These are phyloP conservation scores for Xylaria cubensis DNA, from an alignment of 495 filamentous ascomycete species.

Conservation along the genomic window DNA sequence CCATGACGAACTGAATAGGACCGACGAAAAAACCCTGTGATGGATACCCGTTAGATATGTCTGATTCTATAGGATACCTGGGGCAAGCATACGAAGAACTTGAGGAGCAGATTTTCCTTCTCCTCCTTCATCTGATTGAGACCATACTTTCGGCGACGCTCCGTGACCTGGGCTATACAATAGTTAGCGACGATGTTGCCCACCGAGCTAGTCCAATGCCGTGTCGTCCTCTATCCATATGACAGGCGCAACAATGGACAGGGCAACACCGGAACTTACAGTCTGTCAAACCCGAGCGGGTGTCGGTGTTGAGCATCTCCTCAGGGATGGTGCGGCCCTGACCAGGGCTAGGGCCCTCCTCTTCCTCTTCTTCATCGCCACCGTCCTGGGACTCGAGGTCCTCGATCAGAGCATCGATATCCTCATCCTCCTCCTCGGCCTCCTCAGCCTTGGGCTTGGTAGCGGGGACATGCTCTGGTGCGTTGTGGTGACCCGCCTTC, in stretches of 20 bases:
- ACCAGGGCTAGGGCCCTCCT: conserved; percentile 53
- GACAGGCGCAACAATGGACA: not conserved
- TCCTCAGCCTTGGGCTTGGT: conserved; percentile 47
- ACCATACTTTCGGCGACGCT: conserved; percentile 79
- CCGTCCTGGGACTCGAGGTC: conserved; percentile 82
- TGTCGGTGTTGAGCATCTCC: conserved; percentile 74
- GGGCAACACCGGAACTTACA: conserved; percentile 29
- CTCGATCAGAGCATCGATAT: conserved; percentile 82
- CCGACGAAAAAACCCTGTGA: conserved; percentile 74
- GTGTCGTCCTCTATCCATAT: not conserved
- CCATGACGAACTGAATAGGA: conserved; percentile 94
- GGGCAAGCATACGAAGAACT: conserved; percentile 65
- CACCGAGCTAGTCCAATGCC: not conserved
- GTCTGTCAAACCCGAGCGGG: conserved; percentile 71
- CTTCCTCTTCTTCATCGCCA: conserved; percentile 66
- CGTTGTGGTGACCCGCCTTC: conserved; percentile 49
- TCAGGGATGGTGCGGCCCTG: conserved; percentile 64
- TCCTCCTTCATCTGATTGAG: conserved; percentile 90
- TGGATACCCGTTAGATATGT: conserved; percentile 19
- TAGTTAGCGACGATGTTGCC: conserved; percentile 21
- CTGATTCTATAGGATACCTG: no score
- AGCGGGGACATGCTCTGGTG: conserved; percentile 31
- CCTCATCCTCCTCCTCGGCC: conserved; percentile 71
- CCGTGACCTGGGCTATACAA: conserved; percentile 61
- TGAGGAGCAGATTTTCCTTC: conserved; percentile 81